phyloP scores from a whole-genome alignment of 2,329 filamentous ascomycete species.

The Aspergillus versicolor region DNA sequence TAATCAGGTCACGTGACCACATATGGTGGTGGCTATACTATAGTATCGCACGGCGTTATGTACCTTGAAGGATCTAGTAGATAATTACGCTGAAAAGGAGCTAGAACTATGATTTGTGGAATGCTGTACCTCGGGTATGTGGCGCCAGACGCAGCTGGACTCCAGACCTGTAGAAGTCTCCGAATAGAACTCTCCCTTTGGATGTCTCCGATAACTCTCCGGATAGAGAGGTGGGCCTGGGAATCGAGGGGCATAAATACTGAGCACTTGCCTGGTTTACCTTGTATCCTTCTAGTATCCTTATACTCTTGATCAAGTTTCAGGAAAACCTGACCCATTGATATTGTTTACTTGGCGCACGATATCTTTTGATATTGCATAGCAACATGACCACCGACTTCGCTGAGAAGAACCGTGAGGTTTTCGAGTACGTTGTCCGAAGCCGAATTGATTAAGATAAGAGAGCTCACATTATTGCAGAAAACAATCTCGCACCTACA shows the following conservation, averaged over 20 bases:
- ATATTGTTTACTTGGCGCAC: not conserved
- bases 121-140: not conserved
- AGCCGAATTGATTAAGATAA: not conserved
- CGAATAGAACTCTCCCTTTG: conserved; percentile 9
- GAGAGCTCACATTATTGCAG: not conserved
- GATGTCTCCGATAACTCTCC: no score
- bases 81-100: not conserved
- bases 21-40: no score
- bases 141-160: not conserved
- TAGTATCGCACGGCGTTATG: not conserved
- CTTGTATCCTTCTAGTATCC: not conserved
- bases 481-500: conserved; percentile 5
- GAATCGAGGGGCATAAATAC: conserved; percentile 1
- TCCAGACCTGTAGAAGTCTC: conserved; percentile 5
- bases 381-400: conserved; percentile 7
- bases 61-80: not conserved
- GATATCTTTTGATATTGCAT: not conserved
- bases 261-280: not conserved
- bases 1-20: not conserved
- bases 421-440: conserved; percentile 6
- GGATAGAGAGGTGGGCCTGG: not conserved
- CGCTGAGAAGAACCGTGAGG: conserved; percentile 8
- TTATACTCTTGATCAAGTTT: not conserved
- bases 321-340: not conserved
- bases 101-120: not conserved